Evolutionary conservation across 371 early-diverging fungal genomes (phyloP), one percentile per base, ranked within the genome.

Genomic region (Coemansia sp.): DNA sequence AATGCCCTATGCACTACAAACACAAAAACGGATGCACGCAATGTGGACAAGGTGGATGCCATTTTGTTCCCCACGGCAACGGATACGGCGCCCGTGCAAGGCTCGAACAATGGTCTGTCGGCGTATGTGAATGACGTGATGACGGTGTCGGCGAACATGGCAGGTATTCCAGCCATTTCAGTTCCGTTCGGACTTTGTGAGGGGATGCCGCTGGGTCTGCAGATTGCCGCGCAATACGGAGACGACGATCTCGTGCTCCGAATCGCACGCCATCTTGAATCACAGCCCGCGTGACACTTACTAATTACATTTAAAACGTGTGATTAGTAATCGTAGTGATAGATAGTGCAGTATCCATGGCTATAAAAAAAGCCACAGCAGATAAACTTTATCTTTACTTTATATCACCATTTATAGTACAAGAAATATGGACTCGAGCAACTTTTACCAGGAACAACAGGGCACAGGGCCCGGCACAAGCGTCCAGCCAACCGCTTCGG

Each of bases 71-170:
- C 95, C 0, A 84, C 89, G 29, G 82, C 90, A 0, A 84, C 86
- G 5, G 83, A 84, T 2, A 65, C 85, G 0, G 93, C 95, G 27
- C 94, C 73, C 14, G 7, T 59, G 83, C 7, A 67, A 24, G n/a
- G 13, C 21, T 8, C 74, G 71, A 59, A 40, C 16, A 69, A 62
- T 14, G 48, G 67, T 42, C 67, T 39, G 52, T 68, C 65, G 34
- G 58, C 60, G 45, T 95, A 90, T 67, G 81, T 90, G 45, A 89
- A 92, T 68, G 96, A 95, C 79, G 89, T 93, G 39, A 85, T 95
- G 86, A 95, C 95, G 1, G 87, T 94, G 6, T 93, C 96, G 5
- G 91, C 92, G 6, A 91, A 89, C 68, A 80, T 95, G 55, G 95
- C 93, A 0, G 96, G 92, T 5, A 59, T 87, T 3, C 87, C 87